Evolutionary conservation across 106 monocot genomes (phyloP).

Genomic region (Dactylorhiza incarnata): DNA sequence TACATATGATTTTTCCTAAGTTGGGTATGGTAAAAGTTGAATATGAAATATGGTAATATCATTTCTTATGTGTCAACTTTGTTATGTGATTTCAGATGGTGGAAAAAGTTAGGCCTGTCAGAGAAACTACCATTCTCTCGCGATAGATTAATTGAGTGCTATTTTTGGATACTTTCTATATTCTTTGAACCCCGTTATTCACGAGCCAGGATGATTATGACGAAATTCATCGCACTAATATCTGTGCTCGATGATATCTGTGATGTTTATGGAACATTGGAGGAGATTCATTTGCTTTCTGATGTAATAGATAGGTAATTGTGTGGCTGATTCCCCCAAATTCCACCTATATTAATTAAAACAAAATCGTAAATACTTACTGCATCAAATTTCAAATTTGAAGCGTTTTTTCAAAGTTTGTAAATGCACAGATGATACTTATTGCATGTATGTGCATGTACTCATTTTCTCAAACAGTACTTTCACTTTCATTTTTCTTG

Average conservation of each 20-base stretch:
- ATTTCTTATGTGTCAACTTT: background rate
- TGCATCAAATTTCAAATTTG: no score
- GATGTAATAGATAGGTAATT: background rate
- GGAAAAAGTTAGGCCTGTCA: background rate
- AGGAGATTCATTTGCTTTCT: background rate
- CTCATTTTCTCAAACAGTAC: no score
- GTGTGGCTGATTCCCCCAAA: no score
- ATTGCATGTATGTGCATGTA: no score
- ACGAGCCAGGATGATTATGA: conserved; percentile 4
- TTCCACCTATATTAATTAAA: no score
- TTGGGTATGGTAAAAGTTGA: no score
- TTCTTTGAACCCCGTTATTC: conserved; percentile 17
- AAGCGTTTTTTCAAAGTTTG: no score
- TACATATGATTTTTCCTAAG: background rate
- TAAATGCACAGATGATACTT: no score
- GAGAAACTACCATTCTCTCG: conserved; percentile 4
- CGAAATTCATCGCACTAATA: conserved; percentile 4
- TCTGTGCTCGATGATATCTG: conserved; percentile 2
- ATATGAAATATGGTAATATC: no score
- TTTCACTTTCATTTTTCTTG: no score
- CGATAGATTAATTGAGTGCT: conserved; percentile 8
- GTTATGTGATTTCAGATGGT: conserved; percentile 13
- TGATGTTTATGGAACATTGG: conserved; percentile 7
- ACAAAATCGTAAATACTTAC: no score
- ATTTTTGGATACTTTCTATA: conserved; percentile 13